Conservation (phyloP, 148 eudicot species). For the Spergularia bocconei region DNA sequence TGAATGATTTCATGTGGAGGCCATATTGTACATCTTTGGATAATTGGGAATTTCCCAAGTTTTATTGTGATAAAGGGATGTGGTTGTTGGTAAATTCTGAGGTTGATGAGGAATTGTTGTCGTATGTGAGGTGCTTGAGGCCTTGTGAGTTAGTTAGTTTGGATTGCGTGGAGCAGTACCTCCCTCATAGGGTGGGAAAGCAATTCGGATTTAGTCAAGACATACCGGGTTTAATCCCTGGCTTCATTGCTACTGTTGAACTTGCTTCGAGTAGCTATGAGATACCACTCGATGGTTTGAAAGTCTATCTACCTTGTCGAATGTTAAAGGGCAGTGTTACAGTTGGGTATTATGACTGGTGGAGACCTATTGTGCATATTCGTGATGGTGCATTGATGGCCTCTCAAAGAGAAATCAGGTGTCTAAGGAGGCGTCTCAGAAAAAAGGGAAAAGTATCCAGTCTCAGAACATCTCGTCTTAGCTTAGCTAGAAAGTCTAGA, state of each 20-base stretch:
- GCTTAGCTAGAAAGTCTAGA: too few relatives aligned
- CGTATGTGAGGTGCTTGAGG: constrained; percentile 35
- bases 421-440: too few relatives aligned
- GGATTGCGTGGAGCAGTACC: constrained; percentile 34
- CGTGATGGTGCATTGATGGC: too few relatives aligned
- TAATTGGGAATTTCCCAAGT: constrained; percentile 24
- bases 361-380: neutral
- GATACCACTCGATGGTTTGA: neutral
- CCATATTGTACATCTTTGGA: constrained; percentile 25
- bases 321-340: constrained; percentile 6
- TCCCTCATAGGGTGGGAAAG: neutral
- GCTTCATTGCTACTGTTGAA: neutral
- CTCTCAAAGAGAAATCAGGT: too few relatives aligned
- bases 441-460: too few relatives aligned
- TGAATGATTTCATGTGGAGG: constrained; percentile 30
- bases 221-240: neutral
- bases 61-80: constrained; percentile 22
- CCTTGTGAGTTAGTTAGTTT: constrained; percentile 36
- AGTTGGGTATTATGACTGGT: constrained; percentile 4
- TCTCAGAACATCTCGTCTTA: too few relatives aligned
- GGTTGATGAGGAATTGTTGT: constrained; percentile 10
- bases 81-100: constrained; percentile 16
- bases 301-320: neutral
- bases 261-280: constrained; percentile 6
- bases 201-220: constrained; percentile 5